These are phyloP conservation scores for Urostyla sp. DNA, from an alignment of 73 alveolate genomes.

Conservation along the genomic window DNA sequence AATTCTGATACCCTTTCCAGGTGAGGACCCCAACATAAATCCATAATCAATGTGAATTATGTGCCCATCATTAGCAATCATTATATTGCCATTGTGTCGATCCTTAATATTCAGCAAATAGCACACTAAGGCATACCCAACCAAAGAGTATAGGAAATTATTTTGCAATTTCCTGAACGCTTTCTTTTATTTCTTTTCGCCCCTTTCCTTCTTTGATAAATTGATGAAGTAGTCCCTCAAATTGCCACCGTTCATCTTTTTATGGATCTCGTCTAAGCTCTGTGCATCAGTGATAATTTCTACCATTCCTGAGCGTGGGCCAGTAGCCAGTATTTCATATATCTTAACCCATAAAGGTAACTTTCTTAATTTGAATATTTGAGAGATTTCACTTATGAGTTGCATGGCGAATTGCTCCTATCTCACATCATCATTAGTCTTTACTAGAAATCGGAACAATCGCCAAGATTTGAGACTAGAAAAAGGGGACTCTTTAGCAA, in stretches of 20 bases:
- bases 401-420: slow-evolving; percentile 94
- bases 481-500: slow-evolving; percentile 84
- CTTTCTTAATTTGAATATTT: slow-evolving; percentile 79
- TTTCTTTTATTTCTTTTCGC: not conserved
- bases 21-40: slow-evolving; percentile 90
- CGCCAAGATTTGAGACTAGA: slow-evolving; percentile 81
- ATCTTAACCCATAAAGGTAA: slow-evolving; percentile 71
- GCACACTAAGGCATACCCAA: slow-evolving; percentile 94
- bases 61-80: slow-evolving; percentile 95
- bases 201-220: slow-evolving; percentile 49
- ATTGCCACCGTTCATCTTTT: slow-evolving; percentile 48
- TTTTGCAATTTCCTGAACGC: slow-evolving; percentile 79
- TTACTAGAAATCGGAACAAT: slow-evolving; percentile 77
- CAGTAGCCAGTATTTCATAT: slow-evolving; percentile 78
- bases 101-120: slow-evolving; percentile 94
- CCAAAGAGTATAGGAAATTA: slow-evolving; percentile 79
- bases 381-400: slow-evolving; percentile 80
- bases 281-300: slow-evolving; percentile 63
- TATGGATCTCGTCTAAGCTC: slow-evolving; percentile 66
- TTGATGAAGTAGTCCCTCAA: slow-evolving; percentile 42
- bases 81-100: slow-evolving; percentile 97
- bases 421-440: slow-evolving; percentile 88
- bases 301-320: slow-evolving; percentile 71
- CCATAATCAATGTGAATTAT: slow-evolving; percentile 98
- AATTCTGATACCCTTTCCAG: slow-evolving; percentile 95